These are phyloP conservation scores for Monosporozyma siamensis DNA, from an alignment of 805 yeast species.

Conservation along the genomic window DNA sequence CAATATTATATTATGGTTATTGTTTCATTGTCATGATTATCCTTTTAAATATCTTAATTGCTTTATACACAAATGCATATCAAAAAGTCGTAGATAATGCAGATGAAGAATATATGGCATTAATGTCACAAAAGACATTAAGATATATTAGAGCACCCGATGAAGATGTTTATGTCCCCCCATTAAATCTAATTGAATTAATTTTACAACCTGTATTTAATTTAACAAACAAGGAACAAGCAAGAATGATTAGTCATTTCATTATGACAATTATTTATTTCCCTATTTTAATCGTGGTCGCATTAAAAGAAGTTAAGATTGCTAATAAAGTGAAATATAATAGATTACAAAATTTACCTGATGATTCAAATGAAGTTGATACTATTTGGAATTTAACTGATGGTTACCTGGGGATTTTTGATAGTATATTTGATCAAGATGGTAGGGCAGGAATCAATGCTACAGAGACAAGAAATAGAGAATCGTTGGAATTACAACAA, in stretches of 20 bases:
- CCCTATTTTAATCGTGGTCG: slow-evolving; percentile 53
- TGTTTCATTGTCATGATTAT: slow-evolving; percentile 67
- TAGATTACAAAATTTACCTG: slow-evolving; percentile 50
- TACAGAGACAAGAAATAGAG: slow-evolving; percentile 28
- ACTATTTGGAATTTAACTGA: slow-evolving; percentile 79
- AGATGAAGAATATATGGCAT: slow-evolving; percentile 73
- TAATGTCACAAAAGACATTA: slow-evolving; percentile 75
- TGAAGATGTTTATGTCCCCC: slow-evolving; percentile 75
- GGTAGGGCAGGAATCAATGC: slow-evolving; percentile 22
- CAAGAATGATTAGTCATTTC: slow-evolving; percentile 39
- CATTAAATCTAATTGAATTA: slow-evolving; percentile 66
- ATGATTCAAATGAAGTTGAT: slow-evolving; percentile 72
- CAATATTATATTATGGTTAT: slow-evolving; percentile 66
- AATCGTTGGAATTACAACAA: slow-evolving; percentile 38
- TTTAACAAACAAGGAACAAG: slow-evolving; percentile 16
- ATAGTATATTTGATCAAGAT: slow-evolving; percentile 13
- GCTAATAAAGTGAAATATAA: slow-evolving; percentile 69
- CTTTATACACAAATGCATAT: slow-evolving; percentile 78
- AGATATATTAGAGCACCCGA: slow-evolving; percentile 85
- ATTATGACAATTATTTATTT: slow-evolving; percentile 60
- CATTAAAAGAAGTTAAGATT: slow-evolving; percentile 52
- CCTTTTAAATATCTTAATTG: slow-evolving; percentile 73
- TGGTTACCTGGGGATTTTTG: slow-evolving; percentile 42
- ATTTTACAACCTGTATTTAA: slow-evolving; percentile 38
- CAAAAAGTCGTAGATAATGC: slow-evolving; percentile 75